phyloP scores from a whole-genome alignment of 2,329 filamentous ascomycete genomes.

The Claviceps citrina region DNA sequence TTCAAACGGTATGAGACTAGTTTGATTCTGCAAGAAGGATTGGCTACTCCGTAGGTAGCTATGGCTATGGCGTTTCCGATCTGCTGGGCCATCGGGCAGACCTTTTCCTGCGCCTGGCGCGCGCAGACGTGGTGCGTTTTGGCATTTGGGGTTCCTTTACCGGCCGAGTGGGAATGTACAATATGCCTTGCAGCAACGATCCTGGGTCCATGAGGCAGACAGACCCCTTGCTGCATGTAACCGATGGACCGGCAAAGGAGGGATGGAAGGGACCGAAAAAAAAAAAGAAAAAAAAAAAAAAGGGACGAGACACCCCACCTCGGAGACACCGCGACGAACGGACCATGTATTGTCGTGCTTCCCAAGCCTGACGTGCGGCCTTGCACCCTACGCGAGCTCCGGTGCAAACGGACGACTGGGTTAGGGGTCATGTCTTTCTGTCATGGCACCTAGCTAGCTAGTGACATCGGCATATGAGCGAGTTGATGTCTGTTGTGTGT shows the following conservation, averaged over 20 bases:
- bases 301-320: neutral
- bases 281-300: neutral
- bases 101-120: neutral
- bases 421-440: neutral
- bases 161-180: conserved; percentile 3
- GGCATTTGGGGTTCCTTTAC: neutral
- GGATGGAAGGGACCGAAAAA: neutral
- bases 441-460: neutral
- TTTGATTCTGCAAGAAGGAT: neutral
- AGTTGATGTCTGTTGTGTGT: conserved; percentile 6
- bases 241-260: neutral
- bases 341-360: conserved; percentile 4
- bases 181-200: neutral
- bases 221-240: conserved; percentile 2
- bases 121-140: neutral
- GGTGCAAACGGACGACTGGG: conserved; percentile 1
- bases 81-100: neutral
- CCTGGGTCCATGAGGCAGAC: neutral
- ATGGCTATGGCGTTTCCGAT: neutral
- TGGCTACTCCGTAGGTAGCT: neutral
- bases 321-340: conserved; percentile 5
- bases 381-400: neutral
- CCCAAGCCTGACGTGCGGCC: neutral
- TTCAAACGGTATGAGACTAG: neutral
- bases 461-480: conserved; percentile 3